A percentile compares a stretch with the other conserved stretches of the same genome.
Conservation (phyloP, 1,284 basidiomycete species). For the Ustilago shanxiensis region DNA sequence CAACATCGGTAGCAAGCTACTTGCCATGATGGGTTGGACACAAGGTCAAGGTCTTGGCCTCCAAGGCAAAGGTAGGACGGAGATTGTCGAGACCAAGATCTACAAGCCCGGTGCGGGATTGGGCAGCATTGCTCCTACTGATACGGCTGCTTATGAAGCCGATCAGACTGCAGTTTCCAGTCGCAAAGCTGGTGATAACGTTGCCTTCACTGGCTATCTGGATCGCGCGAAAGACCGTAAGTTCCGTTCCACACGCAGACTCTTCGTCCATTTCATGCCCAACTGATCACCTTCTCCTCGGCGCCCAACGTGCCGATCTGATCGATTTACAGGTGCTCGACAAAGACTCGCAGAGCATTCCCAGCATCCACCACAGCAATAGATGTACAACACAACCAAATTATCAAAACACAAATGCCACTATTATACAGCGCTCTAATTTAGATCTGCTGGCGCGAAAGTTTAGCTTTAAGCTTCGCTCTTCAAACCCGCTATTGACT, state of each 20-base stretch:
- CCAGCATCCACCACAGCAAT: background rate
- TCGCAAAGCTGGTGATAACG: background rate
- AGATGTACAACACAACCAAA: background rate
- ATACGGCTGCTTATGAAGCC: constrained; percentile 3
- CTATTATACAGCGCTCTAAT: constrained; percentile 5
- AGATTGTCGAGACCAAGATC: constrained; percentile 47
- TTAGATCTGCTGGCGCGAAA: background rate
- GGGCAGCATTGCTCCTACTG: constrained; percentile 27
- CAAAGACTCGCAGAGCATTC: constrained; percentile 28
- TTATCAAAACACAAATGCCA: background rate
- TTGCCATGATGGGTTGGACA: constrained; percentile 52
- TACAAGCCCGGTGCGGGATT: constrained; percentile 46
- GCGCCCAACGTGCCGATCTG: no score
- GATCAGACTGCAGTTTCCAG: background rate
- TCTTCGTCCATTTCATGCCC: background rate
- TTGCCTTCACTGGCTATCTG: constrained; percentile 29
- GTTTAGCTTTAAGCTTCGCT: background rate
- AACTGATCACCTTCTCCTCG: background rate
- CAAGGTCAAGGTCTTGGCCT: constrained; percentile 44
- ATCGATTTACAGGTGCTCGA: constrained; percentile 17
- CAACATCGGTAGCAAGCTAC: constrained; percentile 49
- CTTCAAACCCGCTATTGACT: background rate
- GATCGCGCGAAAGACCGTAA: constrained; percentile 36
- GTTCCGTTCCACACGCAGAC: background rate
- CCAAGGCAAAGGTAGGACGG: constrained; percentile 27